phyloP scores from a whole-genome alignment of 2,329 filamentous ascomycete species.

The Metarhizium sp. region DNA sequence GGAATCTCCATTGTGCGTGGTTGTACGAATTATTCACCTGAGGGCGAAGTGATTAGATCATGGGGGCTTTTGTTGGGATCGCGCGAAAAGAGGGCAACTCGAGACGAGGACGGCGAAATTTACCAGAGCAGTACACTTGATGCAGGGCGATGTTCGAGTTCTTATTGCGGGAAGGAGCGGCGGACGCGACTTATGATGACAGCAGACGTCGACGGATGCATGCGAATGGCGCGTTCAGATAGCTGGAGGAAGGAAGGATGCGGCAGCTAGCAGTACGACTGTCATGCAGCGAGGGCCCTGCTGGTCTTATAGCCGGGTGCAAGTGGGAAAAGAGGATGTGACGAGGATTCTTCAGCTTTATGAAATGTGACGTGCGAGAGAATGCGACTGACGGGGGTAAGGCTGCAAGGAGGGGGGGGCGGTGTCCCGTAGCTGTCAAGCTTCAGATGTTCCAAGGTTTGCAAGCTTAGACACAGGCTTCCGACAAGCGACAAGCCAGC shows the following conservation, averaged over 20 bases:
- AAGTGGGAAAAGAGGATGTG: background rate
- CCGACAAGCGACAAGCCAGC: too few relatives aligned
- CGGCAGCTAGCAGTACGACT: background rate
- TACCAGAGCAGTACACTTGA: background rate
- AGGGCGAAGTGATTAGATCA: too few relatives aligned
- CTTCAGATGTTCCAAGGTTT: background rate
- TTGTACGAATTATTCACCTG: too few relatives aligned
- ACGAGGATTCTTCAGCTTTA: background rate
- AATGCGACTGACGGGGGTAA: background rate
- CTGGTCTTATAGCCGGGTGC: background rate
- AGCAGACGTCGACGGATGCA: background rate
- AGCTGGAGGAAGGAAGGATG: background rate
- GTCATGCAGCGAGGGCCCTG: background rate
- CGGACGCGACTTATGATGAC: background rate
- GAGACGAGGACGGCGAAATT: background rate
- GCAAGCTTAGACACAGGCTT: too few relatives aligned
- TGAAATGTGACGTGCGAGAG: background rate
- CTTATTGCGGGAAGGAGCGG: background rate
- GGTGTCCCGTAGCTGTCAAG: background rate
- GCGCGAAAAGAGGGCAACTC: background rate
- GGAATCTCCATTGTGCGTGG: conserved; percentile 6
- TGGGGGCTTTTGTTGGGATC: background rate
- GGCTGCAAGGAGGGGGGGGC: too few relatives aligned
- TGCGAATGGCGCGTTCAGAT: background rate
- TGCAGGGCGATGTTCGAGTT: background rate